These are phyloP conservation scores for Sechiopsis laciniata DNA, from an alignment of 306 rosid genomes.

Conservation along the genomic window DNA sequence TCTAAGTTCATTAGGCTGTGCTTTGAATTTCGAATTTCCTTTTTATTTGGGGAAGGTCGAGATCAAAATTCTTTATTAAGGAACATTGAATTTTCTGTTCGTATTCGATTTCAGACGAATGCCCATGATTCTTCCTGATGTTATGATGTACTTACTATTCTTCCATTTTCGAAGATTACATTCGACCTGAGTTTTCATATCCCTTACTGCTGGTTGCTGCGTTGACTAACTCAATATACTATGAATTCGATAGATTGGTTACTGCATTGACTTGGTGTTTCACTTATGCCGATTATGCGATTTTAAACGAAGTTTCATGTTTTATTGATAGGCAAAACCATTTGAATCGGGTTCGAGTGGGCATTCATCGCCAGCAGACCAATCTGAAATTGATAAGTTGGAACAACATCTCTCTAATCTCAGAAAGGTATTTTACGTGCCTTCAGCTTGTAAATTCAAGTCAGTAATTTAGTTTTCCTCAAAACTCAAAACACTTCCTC, in stretches of 20 bases:
- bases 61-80: neutral
- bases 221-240: neutral
- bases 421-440: conserved; percentile 46
- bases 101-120: neutral
- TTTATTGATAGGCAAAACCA: conserved; percentile 41
- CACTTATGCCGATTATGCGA: neutral
- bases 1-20: neutral
- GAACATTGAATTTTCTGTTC: neutral
- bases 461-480: neutral
- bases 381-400: conserved; percentile 64
- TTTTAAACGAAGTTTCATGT: neutral
- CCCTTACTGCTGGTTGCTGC: neutral
- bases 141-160: neutral
- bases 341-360: conserved; percentile 45
- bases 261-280: neutral
- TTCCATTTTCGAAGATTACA: neutral
- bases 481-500: neutral
- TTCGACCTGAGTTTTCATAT: neutral
- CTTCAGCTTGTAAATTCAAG: neutral
- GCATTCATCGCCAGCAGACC: conserved; percentile 37
- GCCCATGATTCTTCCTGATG: neutral
- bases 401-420: conserved; percentile 63
- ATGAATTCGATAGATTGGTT: neutral
- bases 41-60: neutral
- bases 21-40: neutral